Evolutionary conservation across 1,284 basidiomycete genomes (phyloP).

Genomic region (Boletellus deceptivus): DNA sequence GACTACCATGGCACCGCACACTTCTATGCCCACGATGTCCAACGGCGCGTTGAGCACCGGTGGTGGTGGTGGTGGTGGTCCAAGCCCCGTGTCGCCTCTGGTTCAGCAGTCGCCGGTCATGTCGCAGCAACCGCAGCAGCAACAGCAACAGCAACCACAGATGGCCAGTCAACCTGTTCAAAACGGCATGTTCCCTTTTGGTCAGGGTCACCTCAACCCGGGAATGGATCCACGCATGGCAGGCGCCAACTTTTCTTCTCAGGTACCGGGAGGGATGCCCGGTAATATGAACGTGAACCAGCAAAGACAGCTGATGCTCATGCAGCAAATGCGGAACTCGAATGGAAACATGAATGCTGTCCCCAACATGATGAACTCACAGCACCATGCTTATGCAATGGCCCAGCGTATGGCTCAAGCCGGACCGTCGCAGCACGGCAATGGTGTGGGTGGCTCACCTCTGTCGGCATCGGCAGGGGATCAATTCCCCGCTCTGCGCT

Average conservation of each 20-base stretch:
- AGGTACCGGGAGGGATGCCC: conserved; percentile 29
- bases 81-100: conserved; percentile 31
- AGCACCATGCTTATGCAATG: conserved; percentile 36
- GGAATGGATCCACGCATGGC: conserved; percentile 32
- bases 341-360: conserved; percentile 31
- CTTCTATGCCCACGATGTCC: conserved; percentile 22
- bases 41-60: conserved; percentile 22
- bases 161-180: conserved; percentile 25
- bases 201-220: conserved; percentile 23
- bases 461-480: conserved; percentile 30
- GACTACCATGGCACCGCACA: conserved; percentile 24
- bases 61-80: conserved; percentile 13
- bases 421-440: conserved; percentile 34
- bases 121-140: conserved; percentile 19
- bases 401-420: conserved; percentile 42
- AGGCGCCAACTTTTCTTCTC: conserved; percentile 26
- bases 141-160: conserved; percentile 26
- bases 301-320: conserved; percentile 39
- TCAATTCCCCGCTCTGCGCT: conserved; percentile 44
- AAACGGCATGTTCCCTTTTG: conserved; percentile 34
- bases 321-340: conserved; percentile 37
- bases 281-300: conserved; percentile 39
- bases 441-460: conserved; percentile 29
- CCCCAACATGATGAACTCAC: conserved; percentile 31
- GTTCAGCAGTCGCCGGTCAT: conserved; percentile 28